A percentile compares a stretch with the other conserved stretches of the same genome.
These are phyloP conservation scores for Camelina sativa DNA, from an alignment of 345 rosid species.

Conservation along the genomic window DNA sequence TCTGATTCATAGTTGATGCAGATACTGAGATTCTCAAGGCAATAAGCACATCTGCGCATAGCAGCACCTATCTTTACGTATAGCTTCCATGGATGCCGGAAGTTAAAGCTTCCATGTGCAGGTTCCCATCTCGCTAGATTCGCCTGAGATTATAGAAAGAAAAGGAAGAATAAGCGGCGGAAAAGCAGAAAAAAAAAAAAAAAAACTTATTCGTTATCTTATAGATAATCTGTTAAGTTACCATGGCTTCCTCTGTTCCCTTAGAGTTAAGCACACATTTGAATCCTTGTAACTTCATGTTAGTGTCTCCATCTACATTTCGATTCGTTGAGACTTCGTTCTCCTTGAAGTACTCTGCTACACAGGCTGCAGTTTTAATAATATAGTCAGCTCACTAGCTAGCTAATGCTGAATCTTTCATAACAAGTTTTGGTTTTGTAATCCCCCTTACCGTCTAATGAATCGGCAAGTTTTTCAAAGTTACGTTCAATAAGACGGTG, in stretches of 20 bases:
- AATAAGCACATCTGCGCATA: constrained; percentile 66
- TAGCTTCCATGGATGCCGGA: constrained; percentile 80
- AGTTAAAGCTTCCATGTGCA: constrained; percentile 68
- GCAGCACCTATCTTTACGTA: constrained; percentile 71
- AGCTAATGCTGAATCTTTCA: neutral
- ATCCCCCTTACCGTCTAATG: constrained; percentile 59
- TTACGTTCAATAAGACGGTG: constrained; percentile 59
- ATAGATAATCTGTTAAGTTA: constrained; percentile 35
- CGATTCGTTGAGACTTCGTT: constrained; percentile 15
- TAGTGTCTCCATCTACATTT: constrained; percentile 43
- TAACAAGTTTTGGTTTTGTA: neutral
- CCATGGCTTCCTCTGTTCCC: constrained; percentile 75
- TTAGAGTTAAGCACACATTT: constrained; percentile 74
- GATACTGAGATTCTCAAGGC: constrained; percentile 60
- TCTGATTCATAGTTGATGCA: constrained; percentile 53
- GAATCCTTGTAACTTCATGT: constrained; percentile 51
- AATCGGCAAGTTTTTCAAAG: constrained; percentile 63
- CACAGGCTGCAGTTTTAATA: constrained; percentile 51
- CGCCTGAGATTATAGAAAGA: constrained; percentile 47
- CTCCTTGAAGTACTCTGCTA: constrained; percentile 55
- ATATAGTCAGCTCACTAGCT: neutral
- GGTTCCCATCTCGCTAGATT: constrained; percentile 85
- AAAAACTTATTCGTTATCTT: neutral
- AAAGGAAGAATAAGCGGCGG: neutral
- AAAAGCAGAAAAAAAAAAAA: neutral